Conservation (phyloP, 2,329 filamentous ascomycete genomes). For the Didymella exigua region DNA sequence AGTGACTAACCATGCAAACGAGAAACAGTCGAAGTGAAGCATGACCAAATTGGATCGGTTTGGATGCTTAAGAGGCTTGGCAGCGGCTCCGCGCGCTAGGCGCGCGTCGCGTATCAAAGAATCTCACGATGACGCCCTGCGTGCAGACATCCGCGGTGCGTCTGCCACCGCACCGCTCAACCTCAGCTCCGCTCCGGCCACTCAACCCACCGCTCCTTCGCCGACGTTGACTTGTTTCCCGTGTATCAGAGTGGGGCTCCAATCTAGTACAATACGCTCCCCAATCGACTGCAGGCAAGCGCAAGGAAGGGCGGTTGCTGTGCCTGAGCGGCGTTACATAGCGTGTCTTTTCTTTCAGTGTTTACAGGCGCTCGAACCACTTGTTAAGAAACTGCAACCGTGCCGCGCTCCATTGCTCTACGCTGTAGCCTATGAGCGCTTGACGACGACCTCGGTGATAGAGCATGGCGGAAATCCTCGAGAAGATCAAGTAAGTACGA, state of each 20-base stretch:
- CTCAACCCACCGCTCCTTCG: neutral
- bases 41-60: slow-evolving; percentile 17
- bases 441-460: slow-evolving; percentile 13
- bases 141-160: slow-evolving; percentile 8
- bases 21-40: neutral
- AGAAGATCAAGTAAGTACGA: slow-evolving; percentile 42
- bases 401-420: slow-evolving; percentile 21
- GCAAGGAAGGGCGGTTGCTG: neutral
- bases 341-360: slow-evolving; percentile 5
- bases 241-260: neutral
- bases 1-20: neutral
- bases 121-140: slow-evolving; percentile 28
- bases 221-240: neutral
- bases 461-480: slow-evolving; percentile 43
- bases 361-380: neutral
- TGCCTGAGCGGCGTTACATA: slow-evolving; percentile 12
- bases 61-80: slow-evolving; percentile 33
- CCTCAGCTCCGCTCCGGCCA: slow-evolving; percentile 5
- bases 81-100: slow-evolving; percentile 26
- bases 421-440: slow-evolving; percentile 3
- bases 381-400: neutral
- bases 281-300: neutral
- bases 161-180: slow-evolving; percentile 9
- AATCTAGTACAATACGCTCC: neutral
- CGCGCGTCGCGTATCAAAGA: slow-evolving; percentile 33